Evolutionary conservation across 106 monocot genomes (phyloP).

Genomic region (Posidonia australis): DNA sequence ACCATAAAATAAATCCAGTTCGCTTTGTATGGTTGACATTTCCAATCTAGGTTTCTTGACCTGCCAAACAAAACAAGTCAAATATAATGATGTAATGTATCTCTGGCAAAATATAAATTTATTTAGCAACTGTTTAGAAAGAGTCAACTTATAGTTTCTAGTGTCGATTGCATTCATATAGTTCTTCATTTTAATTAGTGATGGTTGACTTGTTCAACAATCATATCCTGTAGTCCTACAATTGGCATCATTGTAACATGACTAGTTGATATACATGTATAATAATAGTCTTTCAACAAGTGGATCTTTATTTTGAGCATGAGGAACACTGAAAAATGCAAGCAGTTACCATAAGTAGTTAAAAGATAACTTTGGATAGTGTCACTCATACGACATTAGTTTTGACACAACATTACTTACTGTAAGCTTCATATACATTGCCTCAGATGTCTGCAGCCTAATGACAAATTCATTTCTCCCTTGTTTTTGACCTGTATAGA

Average conservation of each 20-base stretch:
- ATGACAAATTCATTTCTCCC: constrained; percentile 95
- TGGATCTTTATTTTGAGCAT: no score
- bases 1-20: constrained; percentile 74
- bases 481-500: constrained; percentile 60
- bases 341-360: background rate
- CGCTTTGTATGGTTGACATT: constrained; percentile 79
- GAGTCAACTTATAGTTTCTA: background rate
- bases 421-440: constrained; percentile 94
- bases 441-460: constrained; percentile 77
- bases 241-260: no score
- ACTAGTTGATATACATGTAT: no score
- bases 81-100: background rate
- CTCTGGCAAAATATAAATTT: background rate
- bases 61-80: constrained; percentile 19
- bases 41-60: constrained; percentile 88
- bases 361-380: background rate
- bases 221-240: no score
- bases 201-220: no score
- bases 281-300: no score
- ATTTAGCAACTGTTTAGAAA: background rate
- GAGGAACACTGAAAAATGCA: no score
- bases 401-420: constrained; percentile 21
- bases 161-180: no score
- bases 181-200: no score
- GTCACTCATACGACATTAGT: background rate